A percentile compares a stretch with the other conserved stretches of the same genome.
Evolutionary conservation across 2,329 filamentous ascomycete genomes (phyloP).

Genomic region (Diaporthe humulicola): DNA sequence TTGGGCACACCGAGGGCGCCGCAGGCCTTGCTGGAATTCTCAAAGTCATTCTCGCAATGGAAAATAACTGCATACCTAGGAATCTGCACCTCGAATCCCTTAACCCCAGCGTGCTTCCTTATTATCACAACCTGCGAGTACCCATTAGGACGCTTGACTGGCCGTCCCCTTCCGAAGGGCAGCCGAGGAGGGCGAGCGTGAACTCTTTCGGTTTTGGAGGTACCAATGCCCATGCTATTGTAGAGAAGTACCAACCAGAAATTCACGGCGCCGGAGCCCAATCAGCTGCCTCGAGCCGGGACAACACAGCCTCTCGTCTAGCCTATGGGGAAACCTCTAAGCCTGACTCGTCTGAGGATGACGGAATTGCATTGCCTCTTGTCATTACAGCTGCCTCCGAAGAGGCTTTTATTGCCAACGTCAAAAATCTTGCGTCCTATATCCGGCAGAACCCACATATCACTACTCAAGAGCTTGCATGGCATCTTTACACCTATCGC

Average conservation of each 20-base stretch:
- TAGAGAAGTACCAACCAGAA: constrained; percentile 54
- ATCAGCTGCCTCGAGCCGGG: constrained; percentile 14
- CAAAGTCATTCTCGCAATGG: constrained; percentile 57
- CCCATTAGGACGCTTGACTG: constrained; percentile 50
- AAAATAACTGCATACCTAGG: constrained; percentile 54
- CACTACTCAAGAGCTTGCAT: constrained; percentile 46
- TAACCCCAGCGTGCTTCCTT: constrained; percentile 56
- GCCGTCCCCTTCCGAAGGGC: constrained; percentile 51
- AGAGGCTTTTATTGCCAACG: constrained; percentile 49
- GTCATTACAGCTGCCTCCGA: constrained; percentile 54
- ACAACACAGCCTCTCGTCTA: not conserved
- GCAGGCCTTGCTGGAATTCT: constrained; percentile 64
- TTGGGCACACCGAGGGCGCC: constrained; percentile 64
- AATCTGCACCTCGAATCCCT: constrained; percentile 58
- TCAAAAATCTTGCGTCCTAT: constrained; percentile 47
- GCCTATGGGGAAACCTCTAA: too few species aligned
- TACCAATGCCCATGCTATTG: constrained; percentile 58
- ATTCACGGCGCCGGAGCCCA: constrained; percentile 46
- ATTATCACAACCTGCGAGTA: constrained; percentile 50
- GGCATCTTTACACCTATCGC: constrained; percentile 49
- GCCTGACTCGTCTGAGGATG: not conserved
- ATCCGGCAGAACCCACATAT: constrained; percentile 41
- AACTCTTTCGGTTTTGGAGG: constrained; percentile 62
- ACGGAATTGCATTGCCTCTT: constrained; percentile 48
- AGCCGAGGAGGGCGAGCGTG: constrained; percentile 57